A percentile compares a stretch with the other conserved stretches of the same genome.
Evolutionary conservation across 2,329 filamentous ascomycete genomes (phyloP).

Genomic region (Chaetomium strumarium): DNA sequence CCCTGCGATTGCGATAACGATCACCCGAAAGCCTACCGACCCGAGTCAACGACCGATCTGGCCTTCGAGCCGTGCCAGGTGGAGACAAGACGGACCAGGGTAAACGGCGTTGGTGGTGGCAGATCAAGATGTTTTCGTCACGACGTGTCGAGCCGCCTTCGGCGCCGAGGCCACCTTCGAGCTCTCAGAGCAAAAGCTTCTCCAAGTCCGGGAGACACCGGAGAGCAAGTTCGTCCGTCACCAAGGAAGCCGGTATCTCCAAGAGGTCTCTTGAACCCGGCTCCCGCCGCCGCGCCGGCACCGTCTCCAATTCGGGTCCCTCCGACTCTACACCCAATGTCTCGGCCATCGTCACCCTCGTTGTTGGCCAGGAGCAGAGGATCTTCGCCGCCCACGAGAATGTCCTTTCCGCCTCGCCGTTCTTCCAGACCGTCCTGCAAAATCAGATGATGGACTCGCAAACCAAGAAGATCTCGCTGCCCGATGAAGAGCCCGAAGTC

Average conservation of each 20-base stretch:
- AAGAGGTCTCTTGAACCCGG: conserved; percentile 49
- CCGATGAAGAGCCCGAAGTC: conserved; percentile 82
- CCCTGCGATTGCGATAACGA: not conserved
- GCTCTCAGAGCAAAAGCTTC: conserved; percentile 42
- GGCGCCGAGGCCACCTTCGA: not conserved
- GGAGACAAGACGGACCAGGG: not conserved
- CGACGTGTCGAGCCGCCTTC: conserved; percentile 37
- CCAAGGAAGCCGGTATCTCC: conserved; percentile 47
- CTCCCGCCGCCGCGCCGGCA: conserved; percentile 44
- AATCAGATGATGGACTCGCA: conserved; percentile 56
- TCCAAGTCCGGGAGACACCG: conserved; percentile 45
- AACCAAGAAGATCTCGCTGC: conserved; percentile 69
- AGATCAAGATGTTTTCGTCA: conserved; percentile 41
- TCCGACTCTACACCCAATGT: conserved; percentile 41
- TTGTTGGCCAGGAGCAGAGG: conserved; percentile 73
- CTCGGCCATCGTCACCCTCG: conserved; percentile 71
- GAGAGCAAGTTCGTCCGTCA: conserved; percentile 50
- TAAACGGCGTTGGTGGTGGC: not conserved
- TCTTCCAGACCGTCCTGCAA: conserved; percentile 63
- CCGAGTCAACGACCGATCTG: conserved; percentile 4
- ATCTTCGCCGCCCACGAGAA: conserved; percentile 91
- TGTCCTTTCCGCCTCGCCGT: conserved; percentile 70
- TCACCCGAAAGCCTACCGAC: not conserved
- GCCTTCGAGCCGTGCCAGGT: conserved; percentile 1
- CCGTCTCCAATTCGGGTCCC: conserved; percentile 37